These are phyloP conservation scores for Zalaria obscura DNA, from an alignment of 2,329 filamentous ascomycete genomes.

Conservation along the genomic window DNA sequence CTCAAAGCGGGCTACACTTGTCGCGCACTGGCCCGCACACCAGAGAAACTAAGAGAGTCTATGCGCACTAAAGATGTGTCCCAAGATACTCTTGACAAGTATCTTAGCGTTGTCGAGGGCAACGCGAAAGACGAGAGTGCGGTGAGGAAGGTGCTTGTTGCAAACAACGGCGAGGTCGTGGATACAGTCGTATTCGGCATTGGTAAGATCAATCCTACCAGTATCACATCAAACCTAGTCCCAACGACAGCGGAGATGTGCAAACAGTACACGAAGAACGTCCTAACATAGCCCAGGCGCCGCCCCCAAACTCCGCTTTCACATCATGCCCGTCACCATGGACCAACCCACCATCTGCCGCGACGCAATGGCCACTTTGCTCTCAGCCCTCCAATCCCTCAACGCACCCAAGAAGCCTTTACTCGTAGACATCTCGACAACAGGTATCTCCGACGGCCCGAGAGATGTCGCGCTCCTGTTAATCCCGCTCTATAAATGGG, in stretches of 20 bases:
- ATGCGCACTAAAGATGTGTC: constrained; percentile 27
- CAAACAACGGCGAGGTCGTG: constrained; percentile 16
- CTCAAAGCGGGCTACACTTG: constrained; percentile 30
- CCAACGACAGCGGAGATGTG: background rate
- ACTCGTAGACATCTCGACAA: constrained; percentile 22
- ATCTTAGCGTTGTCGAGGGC: constrained; percentile 35
- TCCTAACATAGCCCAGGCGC: constrained; percentile 6
- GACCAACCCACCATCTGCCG: constrained; percentile 21
- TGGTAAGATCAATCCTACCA: constrained; percentile 15
- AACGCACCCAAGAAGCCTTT: constrained; percentile 12
- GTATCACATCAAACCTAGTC: constrained; percentile 7
- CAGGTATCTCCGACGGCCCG: constrained; percentile 18
- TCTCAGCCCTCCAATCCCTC: constrained; percentile 15
- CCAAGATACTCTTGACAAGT: constrained; percentile 16
- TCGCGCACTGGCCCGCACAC: constrained; percentile 34
- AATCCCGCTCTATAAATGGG: constrained; percentile 20
- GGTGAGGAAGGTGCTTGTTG: constrained; percentile 25
- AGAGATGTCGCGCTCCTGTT: constrained; percentile 22
- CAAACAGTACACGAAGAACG: background rate
- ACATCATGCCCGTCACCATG: constrained; percentile 17
- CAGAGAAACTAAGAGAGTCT: constrained; percentile 32
- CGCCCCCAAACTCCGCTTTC: constrained; percentile 2
- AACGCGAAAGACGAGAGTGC: constrained; percentile 27
- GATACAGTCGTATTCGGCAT: constrained; percentile 34
- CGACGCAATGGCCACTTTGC: constrained; percentile 15